A percentile compares a stretch with the other conserved stretches of the same genome.
These are phyloP conservation scores for Penicillium sp. DNA, from an alignment of 2,329 filamentous ascomycete genomes.

Conservation along the genomic window DNA sequence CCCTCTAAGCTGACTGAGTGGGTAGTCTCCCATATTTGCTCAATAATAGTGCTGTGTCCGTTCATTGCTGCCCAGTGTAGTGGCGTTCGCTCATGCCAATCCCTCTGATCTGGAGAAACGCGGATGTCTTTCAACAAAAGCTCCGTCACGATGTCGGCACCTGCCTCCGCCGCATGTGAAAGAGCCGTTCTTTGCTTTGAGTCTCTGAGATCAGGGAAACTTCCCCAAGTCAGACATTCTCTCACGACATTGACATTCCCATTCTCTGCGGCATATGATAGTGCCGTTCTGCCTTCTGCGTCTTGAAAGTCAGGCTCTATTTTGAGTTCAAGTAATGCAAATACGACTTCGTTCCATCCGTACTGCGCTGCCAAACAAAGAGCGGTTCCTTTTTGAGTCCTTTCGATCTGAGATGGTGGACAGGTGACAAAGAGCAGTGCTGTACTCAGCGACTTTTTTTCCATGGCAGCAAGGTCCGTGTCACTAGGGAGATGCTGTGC, in stretches of 20 bases:
- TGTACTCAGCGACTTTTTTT: not conserved
- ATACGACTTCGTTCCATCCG: not conserved
- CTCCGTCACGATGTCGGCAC: not conserved
- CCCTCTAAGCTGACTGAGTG: not conserved
- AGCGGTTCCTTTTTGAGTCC: not conserved
- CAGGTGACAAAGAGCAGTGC: not conserved
- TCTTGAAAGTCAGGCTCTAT: not conserved
- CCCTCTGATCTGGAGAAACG: not conserved
- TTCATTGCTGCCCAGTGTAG: not conserved
- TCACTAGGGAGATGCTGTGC: not conserved
- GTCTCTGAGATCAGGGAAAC: not conserved
- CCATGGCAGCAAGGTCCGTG: not conserved
- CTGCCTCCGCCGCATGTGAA: not conserved
- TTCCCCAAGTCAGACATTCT: not conserved
- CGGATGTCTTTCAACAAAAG: not conserved
- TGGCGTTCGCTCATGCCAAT: not conserved
- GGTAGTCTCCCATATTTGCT: not conserved
- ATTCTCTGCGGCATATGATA: not conserved
- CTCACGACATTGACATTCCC: not conserved
- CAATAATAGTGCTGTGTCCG: slow-evolving; percentile 2
- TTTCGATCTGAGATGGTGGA: not conserved
- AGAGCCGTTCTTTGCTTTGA: not conserved
- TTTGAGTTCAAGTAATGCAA: not conserved
- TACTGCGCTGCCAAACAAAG: not conserved
- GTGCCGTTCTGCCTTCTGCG: not conserved